Conservation (phyloP, 1,284 basidiomycete species). For the Ganoderma leucocontextum region DNA sequence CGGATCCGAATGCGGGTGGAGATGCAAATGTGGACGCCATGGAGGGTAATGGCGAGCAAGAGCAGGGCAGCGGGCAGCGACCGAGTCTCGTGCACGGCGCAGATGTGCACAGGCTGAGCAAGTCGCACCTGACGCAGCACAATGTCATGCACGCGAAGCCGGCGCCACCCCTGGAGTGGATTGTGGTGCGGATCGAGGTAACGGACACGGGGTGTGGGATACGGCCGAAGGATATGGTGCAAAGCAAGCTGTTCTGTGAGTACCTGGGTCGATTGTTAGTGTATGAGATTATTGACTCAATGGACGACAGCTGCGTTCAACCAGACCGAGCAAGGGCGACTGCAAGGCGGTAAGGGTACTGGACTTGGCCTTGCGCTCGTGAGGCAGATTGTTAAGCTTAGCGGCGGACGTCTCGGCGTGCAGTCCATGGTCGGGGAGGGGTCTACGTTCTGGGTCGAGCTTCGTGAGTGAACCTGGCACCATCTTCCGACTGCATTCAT, state of each 20-base stretch:
- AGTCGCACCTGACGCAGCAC: constrained; percentile 57
- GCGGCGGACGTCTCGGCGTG: constrained; percentile 82
- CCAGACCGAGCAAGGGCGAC: constrained; percentile 82
- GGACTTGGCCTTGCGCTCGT: constrained; percentile 90
- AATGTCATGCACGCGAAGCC: constrained; percentile 51
- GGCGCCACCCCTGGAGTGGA: constrained; percentile 54
- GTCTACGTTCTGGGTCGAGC: constrained; percentile 84
- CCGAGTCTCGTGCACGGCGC: constrained; percentile 3
- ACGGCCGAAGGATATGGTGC: constrained; percentile 72
- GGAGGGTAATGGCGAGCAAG: constrained; percentile 4
- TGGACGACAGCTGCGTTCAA: constrained; percentile 68
- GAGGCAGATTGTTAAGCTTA: constrained; percentile 88
- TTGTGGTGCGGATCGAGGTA: constrained; percentile 84
- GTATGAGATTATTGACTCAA: not conserved
- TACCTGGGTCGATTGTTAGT: constrained; percentile 23
- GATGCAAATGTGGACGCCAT: not conserved
- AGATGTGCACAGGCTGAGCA: constrained; percentile 48
- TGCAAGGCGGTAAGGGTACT: constrained; percentile 90
- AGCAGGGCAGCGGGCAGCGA: not conserved
- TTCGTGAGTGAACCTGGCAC: constrained; percentile 50
- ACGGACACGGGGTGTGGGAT: constrained; percentile 86
- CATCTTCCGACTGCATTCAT: not conserved
- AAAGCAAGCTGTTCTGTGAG: constrained; percentile 81
- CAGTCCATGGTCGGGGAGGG: constrained; percentile 67
- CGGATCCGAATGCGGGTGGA: constrained; percentile 3